Percentiles rank a stretch among this genome's conserved stretches.
phyloP scores from a whole-genome alignment of 768 basidiomycete genomes.

The Coprinopsis cinerea region DNA sequence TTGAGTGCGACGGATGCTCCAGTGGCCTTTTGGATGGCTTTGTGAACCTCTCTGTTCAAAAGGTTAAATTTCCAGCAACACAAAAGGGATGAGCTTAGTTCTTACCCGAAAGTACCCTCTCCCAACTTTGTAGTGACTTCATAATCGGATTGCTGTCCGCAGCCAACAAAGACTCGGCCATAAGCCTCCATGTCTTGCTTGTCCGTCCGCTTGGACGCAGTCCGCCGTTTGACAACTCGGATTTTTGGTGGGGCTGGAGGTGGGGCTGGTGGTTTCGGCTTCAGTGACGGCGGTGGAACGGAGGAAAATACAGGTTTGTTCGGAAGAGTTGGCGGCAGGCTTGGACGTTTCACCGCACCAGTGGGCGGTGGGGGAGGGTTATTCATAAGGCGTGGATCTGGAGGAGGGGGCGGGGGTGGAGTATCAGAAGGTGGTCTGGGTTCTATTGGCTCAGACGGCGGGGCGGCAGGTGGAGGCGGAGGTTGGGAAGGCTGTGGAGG shows the following conservation, averaged over 20 bases:
- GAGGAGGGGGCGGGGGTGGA: conserved; percentile 20
- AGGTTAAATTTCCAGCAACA: too few relatives aligned
- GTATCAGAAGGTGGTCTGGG: conserved; percentile 26
- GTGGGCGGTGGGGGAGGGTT: conserved; percentile 14
- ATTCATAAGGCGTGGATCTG: conserved; percentile 20
- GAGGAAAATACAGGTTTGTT: background rate
- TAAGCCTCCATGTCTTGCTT: conserved; percentile 67
- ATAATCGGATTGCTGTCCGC: conserved; percentile 71
- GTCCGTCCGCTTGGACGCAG: conserved; percentile 36
- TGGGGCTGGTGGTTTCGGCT: conserved; percentile 15
- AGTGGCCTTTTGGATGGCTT: conserved; percentile 63
- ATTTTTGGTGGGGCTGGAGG: conserved; percentile 21
- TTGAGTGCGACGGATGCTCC: conserved; percentile 78
- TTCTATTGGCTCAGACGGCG: conserved; percentile 16
- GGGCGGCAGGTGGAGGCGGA: too few relatives aligned
- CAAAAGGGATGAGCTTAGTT: too few relatives aligned
- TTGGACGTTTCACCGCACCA: background rate
- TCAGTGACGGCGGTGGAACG: background rate
- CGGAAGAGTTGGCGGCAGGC: background rate
- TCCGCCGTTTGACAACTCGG: conserved; percentile 28
- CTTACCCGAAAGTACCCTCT: conserved; percentile 95
- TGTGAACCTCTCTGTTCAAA: conserved; percentile 75
- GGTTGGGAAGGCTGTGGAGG: conserved; percentile 10
- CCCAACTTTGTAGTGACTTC: conserved; percentile 82
- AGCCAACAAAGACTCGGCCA: conserved; percentile 61